Percentiles rank a stretch among this genome's conserved stretches.
These are phyloP conservation scores for Pseudovirgaria hyperparasitica DNA, from an alignment of 2,329 filamentous ascomycete genomes.

Conservation along the genomic window DNA sequence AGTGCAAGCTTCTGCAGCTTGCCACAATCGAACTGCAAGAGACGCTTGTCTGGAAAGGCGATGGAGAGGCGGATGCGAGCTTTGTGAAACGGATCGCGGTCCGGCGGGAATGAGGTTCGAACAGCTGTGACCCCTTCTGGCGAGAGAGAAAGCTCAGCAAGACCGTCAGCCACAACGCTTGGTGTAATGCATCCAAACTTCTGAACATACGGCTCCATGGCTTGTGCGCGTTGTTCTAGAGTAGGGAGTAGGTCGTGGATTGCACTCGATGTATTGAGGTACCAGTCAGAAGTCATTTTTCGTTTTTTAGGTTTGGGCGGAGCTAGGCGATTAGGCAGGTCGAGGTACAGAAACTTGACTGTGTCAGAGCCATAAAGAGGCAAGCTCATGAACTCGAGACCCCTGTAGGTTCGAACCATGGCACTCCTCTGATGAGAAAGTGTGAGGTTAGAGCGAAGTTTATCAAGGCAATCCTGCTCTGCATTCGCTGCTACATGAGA, in stretches of 20 bases:
- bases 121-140: constrained; percentile 44
- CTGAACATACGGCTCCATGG: constrained; percentile 62
- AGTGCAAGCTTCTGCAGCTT: constrained; percentile 86
- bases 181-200: constrained; percentile 92
- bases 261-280: constrained; percentile 54
- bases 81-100: constrained; percentile 78
- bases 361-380: too few species aligned
- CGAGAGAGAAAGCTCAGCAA: constrained; percentile 51
- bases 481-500: constrained; percentile 55
- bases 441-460: constrained; percentile 69
- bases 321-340: too few species aligned
- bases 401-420: too few species aligned
- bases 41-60: constrained; percentile 88
- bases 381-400: too few species aligned
- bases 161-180: constrained; percentile 68
- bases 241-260: constrained; percentile 60
- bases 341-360: too few species aligned
- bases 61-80: constrained; percentile 86
- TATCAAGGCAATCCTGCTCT: constrained; percentile 53
- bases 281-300: constrained; percentile 48
- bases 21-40: constrained; percentile 96
- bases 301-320: too few species aligned
- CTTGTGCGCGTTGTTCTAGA: constrained; percentile 57
- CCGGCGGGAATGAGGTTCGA: constrained; percentile 43
- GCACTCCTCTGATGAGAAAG: constrained; percentile 69